Percentiles rank a stretch among this genome's conserved stretches.
phyloP scores from a whole-genome alignment of 176 grass and related monocot species.

The Cenchrus americanus region DNA sequence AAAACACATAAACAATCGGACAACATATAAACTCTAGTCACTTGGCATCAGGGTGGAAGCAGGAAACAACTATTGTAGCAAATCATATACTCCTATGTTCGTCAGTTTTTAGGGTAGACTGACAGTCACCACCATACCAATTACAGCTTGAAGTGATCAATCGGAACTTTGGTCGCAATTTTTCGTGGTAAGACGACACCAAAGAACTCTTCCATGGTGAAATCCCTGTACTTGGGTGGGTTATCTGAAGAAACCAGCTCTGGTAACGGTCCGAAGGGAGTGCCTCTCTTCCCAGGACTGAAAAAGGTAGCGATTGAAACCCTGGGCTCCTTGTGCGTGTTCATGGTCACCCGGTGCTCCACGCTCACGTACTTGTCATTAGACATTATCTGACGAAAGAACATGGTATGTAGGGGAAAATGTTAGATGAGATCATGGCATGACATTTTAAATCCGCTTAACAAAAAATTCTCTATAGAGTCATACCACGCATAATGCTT shows the following conservation, averaged over 20 bases:
- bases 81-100: too few relatives aligned
- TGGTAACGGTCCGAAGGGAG: conserved; percentile 65
- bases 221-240: conserved; percentile 58
- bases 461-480: too few relatives aligned
- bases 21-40: too few relatives aligned
- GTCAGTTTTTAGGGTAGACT: too few relatives aligned
- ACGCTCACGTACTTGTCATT: conserved; percentile 78
- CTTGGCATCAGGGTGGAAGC: too few relatives aligned
- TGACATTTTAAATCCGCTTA: too few relatives aligned
- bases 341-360: conserved; percentile 67
- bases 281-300: conserved; percentile 66
- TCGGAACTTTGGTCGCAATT: conserved; percentile 60
- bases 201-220: conserved; percentile 67
- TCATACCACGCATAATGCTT: too few relatives aligned
- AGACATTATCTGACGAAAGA: conserved; percentile 64
- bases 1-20: too few relatives aligned
- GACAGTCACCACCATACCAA: neutral
- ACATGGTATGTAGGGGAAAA: neutral
- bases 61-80: too few relatives aligned
- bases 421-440: neutral
- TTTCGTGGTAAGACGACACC: conserved; percentile 61
- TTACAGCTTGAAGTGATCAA: conserved; percentile 61
- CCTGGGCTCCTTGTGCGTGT: conserved; percentile 57
- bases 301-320: conserved; percentile 73
- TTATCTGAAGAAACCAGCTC: conserved; percentile 55